These are phyloP conservation scores for Trypanosomatidae sp. DNA, from an alignment of 208 protist genomes.

Conservation along the genomic window DNA sequence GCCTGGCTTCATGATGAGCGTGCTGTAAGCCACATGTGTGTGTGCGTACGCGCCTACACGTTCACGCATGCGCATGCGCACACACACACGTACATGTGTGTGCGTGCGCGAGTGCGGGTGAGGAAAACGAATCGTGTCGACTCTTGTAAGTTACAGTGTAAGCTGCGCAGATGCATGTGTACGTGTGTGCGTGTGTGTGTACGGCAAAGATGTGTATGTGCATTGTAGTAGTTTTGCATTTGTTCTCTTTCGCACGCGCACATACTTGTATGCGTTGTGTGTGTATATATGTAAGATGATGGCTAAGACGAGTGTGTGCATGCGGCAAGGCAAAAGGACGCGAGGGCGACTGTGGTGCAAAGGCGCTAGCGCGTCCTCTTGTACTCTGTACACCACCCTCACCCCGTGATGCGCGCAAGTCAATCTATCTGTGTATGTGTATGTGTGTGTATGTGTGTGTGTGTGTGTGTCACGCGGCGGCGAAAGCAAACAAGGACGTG, in stretches of 20 bases:
- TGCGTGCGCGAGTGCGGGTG: no score
- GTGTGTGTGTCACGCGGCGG: no score
- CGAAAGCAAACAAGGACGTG: no score
- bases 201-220: slow-evolving; percentile 81
- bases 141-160: slow-evolving; percentile 83
- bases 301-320: no score
- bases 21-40: slow-evolving; percentile 11
- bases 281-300: no score
- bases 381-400: no score
- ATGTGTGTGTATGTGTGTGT: no score
- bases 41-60: background rate
- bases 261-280: background rate
- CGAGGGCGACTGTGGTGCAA: no score
- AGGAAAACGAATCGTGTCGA: background rate
- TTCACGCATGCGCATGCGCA: background rate
- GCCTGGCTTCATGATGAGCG: slow-evolving; percentile 45
- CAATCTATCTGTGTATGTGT: background rate
- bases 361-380: no score
- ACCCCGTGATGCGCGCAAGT: background rate
- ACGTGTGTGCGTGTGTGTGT: slow-evolving; percentile 49
- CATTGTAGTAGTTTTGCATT: slow-evolving; percentile 65
- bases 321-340: no score
- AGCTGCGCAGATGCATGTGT: slow-evolving; percentile 53
- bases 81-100: no score
- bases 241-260: background rate